Percentiles rank a stretch among this genome's conserved stretches.
These are phyloP conservation scores for Pseudogymnoascus sp. DNA, from an alignment of 2,329 filamentous ascomycete species.

Conservation along the genomic window DNA sequence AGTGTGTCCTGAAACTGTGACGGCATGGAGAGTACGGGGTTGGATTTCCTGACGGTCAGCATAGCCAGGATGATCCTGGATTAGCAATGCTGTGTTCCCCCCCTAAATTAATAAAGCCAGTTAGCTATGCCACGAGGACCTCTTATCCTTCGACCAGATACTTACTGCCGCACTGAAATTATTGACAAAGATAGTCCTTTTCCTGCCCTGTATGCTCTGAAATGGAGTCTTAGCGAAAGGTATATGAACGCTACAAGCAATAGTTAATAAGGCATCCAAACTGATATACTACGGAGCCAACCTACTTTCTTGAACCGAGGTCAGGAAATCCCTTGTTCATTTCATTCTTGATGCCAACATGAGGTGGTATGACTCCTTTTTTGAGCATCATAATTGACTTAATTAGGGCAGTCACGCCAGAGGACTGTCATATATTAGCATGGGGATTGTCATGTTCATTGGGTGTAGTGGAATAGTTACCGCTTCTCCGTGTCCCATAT, in stretches of 20 bases:
- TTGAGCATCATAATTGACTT: constrained; percentile 14
- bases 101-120: too few species aligned
- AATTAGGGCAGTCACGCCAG: constrained; percentile 16
- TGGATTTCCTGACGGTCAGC: too few species aligned
- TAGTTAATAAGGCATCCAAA: too few species aligned
- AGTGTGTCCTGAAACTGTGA: too few species aligned
- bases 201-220: constrained; percentile 23
- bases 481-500: constrained; percentile 45
- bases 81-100: too few species aligned
- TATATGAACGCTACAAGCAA: constrained; percentile 1
- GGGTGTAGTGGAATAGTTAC: neutral
- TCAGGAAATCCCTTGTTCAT: constrained; percentile 17
- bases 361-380: neutral
- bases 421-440: neutral
- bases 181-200: constrained; percentile 35
- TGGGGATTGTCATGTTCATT: too few species aligned
- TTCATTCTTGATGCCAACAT: constrained; percentile 16
- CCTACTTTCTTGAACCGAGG: constrained; percentile 23
- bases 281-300: too few species aligned
- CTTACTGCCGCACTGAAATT: constrained; percentile 36
- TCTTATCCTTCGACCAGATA: neutral
- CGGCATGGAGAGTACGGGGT: too few species aligned
- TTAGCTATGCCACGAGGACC: too few species aligned
- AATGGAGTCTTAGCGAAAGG: constrained; percentile 12
- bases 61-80: too few species aligned